phyloP scores from a whole-genome alignment of 2,329 filamentous ascomycete species.

The Aspergillus novofumigatus region DNA sequence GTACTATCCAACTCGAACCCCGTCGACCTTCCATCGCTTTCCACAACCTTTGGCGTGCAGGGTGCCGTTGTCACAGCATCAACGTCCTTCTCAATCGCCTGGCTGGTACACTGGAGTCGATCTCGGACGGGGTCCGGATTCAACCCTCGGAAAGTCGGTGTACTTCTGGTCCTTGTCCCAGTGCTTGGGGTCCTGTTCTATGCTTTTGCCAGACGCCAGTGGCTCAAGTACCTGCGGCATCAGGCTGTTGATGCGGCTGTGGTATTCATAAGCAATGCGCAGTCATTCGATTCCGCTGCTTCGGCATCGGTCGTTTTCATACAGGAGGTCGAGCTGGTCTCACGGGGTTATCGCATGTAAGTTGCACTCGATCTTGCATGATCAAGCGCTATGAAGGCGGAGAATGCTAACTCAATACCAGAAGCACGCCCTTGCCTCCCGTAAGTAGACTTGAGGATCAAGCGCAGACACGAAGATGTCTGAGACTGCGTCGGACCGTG shows the following conservation, averaged over 20 bases:
- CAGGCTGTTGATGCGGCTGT: constrained; percentile 68
- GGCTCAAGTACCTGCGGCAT: constrained; percentile 72
- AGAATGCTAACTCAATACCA: constrained; percentile 37
- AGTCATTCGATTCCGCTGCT: constrained; percentile 74
- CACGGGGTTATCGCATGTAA: constrained; percentile 80
- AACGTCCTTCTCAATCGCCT: constrained; percentile 59
- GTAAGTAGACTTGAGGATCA: constrained; percentile 85
- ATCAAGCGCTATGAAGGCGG: neutral
- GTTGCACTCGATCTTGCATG: constrained; percentile 29
- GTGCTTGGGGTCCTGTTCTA: constrained; percentile 59
- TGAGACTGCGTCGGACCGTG: constrained; percentile 72
- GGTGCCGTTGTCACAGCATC: constrained; percentile 63
- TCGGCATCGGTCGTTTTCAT: constrained; percentile 75
- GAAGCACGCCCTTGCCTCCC: constrained; percentile 85
- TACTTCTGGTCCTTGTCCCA: constrained; percentile 45
- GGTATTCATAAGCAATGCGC: constrained; percentile 66
- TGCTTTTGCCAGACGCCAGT: constrained; percentile 71
- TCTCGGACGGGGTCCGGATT: constrained; percentile 50
- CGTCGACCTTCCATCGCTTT: constrained; percentile 30
- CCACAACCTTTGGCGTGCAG: constrained; percentile 53
- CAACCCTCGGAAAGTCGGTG: constrained; percentile 37
- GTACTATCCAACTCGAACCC: constrained; percentile 28
- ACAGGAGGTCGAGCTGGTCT: constrained; percentile 93
- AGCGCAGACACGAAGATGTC: constrained; percentile 72
- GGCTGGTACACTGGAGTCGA: constrained; percentile 67